Percentiles rank a stretch among this genome's conserved stretches.
Conservation (phyloP, 306 rosid species). For the Vicia faba region DNA sequence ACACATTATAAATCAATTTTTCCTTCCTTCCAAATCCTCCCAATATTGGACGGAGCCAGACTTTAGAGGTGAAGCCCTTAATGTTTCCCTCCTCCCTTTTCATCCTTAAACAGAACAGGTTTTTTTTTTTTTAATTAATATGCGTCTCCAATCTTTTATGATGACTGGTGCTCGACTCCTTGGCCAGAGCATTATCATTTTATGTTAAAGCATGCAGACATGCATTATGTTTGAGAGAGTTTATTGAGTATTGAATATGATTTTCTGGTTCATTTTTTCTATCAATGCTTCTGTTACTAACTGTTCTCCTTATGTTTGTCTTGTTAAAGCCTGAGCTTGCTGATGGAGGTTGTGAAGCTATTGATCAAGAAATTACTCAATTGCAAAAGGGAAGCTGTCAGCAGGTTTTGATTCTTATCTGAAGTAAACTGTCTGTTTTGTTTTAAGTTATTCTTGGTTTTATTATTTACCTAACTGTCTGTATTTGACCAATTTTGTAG, state of each 20-base stretch:
- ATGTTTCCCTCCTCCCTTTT: background rate
- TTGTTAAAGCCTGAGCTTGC: slow-evolving; percentile 77
- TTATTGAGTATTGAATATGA: slow-evolving; percentile 19
- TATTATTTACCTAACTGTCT: too few relatives aligned
- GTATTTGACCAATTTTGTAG: too few relatives aligned
- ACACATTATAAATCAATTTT: slow-evolving; percentile 4
- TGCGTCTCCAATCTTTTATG: slow-evolving; percentile 17
- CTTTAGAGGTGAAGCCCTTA: background rate
- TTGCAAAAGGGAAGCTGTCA: slow-evolving; percentile 59
- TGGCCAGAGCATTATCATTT: background rate
- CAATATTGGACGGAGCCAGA: background rate
- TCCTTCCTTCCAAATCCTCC: background rate
- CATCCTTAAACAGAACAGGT: background rate
- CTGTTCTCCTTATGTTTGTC: slow-evolving; percentile 31
- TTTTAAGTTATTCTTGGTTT: slow-evolving; percentile 20
- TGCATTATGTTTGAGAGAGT: slow-evolving; percentile 16
- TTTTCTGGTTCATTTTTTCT: slow-evolving; percentile 10
- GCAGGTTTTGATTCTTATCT: slow-evolving; percentile 58
- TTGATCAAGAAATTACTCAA: slow-evolving; percentile 65
- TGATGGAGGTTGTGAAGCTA: slow-evolving; percentile 69
- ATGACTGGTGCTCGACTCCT: slow-evolving; percentile 8
- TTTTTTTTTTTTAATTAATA: background rate
- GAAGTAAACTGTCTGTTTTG: slow-evolving; percentile 20
- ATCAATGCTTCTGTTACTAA: slow-evolving; percentile 23
- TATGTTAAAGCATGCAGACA: slow-evolving; percentile 19